phyloP scores from a whole-genome alignment of 108 stramenopile genomes.

The Cyclotella cryptica region DNA sequence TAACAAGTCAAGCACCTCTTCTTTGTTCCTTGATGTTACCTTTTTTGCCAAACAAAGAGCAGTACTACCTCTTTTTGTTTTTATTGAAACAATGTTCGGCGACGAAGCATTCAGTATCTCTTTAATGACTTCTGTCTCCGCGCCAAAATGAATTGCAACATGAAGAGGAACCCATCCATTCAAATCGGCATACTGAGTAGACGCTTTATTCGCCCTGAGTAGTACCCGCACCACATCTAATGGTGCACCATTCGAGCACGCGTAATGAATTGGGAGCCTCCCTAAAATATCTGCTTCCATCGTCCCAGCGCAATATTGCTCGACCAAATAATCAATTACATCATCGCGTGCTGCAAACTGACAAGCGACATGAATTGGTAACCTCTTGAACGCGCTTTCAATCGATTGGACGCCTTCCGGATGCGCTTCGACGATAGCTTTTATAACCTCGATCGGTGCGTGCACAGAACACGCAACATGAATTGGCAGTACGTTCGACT shows the following conservation, averaged over 20 bases:
- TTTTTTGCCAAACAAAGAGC: slow-evolving; percentile 36
- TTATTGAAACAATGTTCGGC: slow-evolving; percentile 11
- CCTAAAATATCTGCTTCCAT: slow-evolving; percentile 82
- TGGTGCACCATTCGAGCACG: slow-evolving; percentile 84
- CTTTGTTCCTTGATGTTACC: slow-evolving; percentile 41
- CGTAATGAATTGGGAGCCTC: slow-evolving; percentile 85
- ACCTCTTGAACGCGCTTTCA: slow-evolving; percentile 73
- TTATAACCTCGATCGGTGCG: slow-evolving; percentile 67
- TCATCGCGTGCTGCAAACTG: slow-evolving; percentile 70
- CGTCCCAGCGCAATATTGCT: slow-evolving; percentile 63
- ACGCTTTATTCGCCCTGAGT: slow-evolving; percentile 63
- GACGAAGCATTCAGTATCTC: slow-evolving; percentile 25
- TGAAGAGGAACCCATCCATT: slow-evolving; percentile 50
- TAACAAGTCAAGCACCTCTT: slow-evolving; percentile 23
- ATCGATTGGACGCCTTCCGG: slow-evolving; percentile 62
- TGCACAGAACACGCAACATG: slow-evolving; percentile 85
- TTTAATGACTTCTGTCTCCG: slow-evolving; percentile 25
- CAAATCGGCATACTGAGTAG: slow-evolving; percentile 30
- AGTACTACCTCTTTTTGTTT: slow-evolving; percentile 37
- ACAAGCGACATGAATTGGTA: slow-evolving; percentile 82
- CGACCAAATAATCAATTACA: slow-evolving; percentile 71
- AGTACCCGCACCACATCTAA: slow-evolving; percentile 76
- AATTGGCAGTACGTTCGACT: slow-evolving; percentile 71
- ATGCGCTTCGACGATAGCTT: slow-evolving; percentile 65
- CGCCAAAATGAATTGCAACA: slow-evolving; percentile 47